phyloP scores from a whole-genome alignment of 441 rosid species.

The Syzygium syzygioides region DNA sequence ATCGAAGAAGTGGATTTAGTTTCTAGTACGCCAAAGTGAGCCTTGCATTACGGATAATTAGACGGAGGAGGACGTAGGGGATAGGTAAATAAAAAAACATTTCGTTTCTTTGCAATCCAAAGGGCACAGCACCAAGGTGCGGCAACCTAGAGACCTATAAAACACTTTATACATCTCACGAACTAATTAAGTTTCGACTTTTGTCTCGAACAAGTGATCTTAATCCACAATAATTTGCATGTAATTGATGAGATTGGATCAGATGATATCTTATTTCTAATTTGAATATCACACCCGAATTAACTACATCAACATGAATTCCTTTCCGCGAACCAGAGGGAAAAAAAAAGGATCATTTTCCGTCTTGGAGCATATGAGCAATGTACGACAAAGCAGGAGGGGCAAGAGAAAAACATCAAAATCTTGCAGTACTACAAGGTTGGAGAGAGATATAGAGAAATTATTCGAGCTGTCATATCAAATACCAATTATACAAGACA shows the following conservation, averaged over 20 bases:
- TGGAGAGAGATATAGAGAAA: background rate
- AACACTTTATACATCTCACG: background rate
- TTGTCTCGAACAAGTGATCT: rapidly evolving
- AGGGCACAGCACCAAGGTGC: rapidly evolving
- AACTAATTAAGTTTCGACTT: rapidly evolving
- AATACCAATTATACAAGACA: background rate
- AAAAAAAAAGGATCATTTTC: background rate
- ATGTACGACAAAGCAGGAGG: background rate
- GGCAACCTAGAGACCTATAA: background rate
- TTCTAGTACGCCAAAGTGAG: background rate
- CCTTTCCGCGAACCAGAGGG: background rate
- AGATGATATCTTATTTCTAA: background rate
- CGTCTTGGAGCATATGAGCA: background rate
- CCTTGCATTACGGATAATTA: background rate
- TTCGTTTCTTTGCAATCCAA: background rate
- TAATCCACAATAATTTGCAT: background rate
- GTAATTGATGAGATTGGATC: background rate
- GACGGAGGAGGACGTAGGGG: background rate
- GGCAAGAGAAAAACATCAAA: background rate
- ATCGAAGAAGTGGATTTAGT: background rate
- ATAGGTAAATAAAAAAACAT: background rate
- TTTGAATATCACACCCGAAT: too few relatives aligned
- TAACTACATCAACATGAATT: background rate
- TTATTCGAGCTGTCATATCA: background rate
- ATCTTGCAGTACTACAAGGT: background rate